Conservation (phyloP, 78 protist genomes). For the Ministeria vibrans region DNA sequence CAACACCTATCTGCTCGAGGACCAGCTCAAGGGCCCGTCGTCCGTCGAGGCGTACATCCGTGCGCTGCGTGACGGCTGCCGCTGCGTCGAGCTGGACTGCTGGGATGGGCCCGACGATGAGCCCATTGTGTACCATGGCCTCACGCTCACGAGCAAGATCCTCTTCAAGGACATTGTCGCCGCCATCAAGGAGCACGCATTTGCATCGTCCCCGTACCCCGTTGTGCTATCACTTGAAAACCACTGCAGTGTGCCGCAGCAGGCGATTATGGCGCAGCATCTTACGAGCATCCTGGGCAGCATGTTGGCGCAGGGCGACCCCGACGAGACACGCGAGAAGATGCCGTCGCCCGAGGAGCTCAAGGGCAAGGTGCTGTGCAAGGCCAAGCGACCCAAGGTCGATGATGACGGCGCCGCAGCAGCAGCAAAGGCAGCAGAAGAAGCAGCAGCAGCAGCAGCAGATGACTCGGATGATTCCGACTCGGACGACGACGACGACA, state of each 20-base stretch:
- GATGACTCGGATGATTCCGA: not conserved
- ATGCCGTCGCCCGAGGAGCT: slow-evolving; percentile 10
- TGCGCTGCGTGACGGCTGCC: slow-evolving; percentile 45
- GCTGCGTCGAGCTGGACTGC: slow-evolving; percentile 82
- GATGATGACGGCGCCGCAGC: not conserved
- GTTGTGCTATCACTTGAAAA: slow-evolving; percentile 73
- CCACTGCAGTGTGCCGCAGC: slow-evolving; percentile 36
- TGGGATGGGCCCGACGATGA: slow-evolving; percentile 79
- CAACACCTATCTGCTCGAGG: slow-evolving; percentile 75
- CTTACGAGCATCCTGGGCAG: not conserved
- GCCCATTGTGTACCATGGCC: slow-evolving; percentile 76
- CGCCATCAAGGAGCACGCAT: slow-evolving; percentile 49
- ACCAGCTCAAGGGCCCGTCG: slow-evolving; percentile 65
- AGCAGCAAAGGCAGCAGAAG: too few species aligned
- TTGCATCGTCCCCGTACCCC: slow-evolving; percentile 65
- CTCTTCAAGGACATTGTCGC: slow-evolving; percentile 52
- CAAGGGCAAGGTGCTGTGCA: not conserved
- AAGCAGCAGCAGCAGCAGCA: too few species aligned
- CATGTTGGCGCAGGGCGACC: not conserved
- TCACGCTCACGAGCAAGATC: slow-evolving; percentile 63
- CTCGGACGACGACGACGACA: not conserved
- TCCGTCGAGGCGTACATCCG: slow-evolving; percentile 39
- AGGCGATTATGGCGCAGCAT: slow-evolving; percentile 5
- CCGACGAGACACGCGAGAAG: not conserved
- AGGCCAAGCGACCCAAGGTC: not conserved